Evolutionary conservation across 768 basidiomycete species (phyloP).

Genomic region (Inosperma sp.): DNA sequence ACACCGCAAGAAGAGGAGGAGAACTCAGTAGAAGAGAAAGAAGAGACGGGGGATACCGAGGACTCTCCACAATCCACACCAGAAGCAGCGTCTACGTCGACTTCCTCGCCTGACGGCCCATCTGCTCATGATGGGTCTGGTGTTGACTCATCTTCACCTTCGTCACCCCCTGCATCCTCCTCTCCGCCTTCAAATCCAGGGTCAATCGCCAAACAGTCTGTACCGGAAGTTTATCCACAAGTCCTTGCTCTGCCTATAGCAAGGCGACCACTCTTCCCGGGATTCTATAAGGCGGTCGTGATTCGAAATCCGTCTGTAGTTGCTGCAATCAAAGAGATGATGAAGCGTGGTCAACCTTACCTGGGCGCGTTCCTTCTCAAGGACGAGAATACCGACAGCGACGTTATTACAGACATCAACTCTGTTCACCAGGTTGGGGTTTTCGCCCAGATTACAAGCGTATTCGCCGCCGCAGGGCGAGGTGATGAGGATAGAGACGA

Average conservation of each 20-base stretch:
- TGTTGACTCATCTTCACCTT: constrained; percentile 13
- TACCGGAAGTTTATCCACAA: constrained; percentile 90
- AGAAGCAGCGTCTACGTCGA: constrained; percentile 14
- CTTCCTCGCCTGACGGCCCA: constrained; percentile 18
- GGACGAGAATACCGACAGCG: constrained; percentile 88
- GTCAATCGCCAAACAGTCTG: constrained; percentile 77
- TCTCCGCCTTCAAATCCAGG: constrained; percentile 32
- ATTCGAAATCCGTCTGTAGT: constrained; percentile 88
- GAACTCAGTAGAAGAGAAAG: constrained; percentile 9
- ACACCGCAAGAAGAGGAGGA: constrained; percentile 14
- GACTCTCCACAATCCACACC: constrained; percentile 15
- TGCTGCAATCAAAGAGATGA: constrained; percentile 91
- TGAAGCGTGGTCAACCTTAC: constrained; percentile 95
- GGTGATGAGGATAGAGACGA: constrained; percentile 73
- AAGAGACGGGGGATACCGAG: constrained; percentile 13
- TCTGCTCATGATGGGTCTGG: constrained; percentile 13
- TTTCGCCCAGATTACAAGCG: constrained; percentile 94
- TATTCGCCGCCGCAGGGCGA: constrained; percentile 60
- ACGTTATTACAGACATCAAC: constrained; percentile 84
- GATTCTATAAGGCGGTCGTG: constrained; percentile 97
- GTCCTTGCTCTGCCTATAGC: constrained; percentile 94
- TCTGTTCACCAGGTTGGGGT: constrained; percentile 92
- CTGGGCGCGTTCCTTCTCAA: constrained; percentile 95
- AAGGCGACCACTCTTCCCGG: constrained; percentile 91
- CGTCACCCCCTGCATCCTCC: constrained; percentile 19